phyloP scores from a whole-genome alignment of 306 rosid genomes.

The cucumber (Cucumis sativus) region Cucumber_9930_V3 NC_026660.2:1224501-1225000 shows the following conservation, averaged over 20 bases:
- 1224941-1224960: too few species aligned
- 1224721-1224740: background rate
- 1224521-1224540: conserved; percentile 58
- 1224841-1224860: background rate
- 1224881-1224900: background rate
- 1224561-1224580: conserved; percentile 37
- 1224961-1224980: too few species aligned
- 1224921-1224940: background rate
- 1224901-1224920: background rate
- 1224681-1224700: background rate
- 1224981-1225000: too few species aligned
- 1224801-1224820: background rate
- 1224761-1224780: background rate
- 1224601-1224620: background rate
- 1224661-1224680: background rate
- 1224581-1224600: conserved; percentile 12
- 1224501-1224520: conserved; percentile 52
- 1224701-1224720: conserved; percentile 7
- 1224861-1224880: background rate
- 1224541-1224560: conserved; percentile 63
- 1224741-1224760: background rate
- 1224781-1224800: too few species aligned
- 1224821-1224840: background rate
- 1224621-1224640: background rate
- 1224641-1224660: background rate